A percentile compares a stretch with the other conserved stretches of the same genome.
Evolutionary conservation across 345 rosid species (phyloP).

Genomic region (Moricandia moricandioides): DNA sequence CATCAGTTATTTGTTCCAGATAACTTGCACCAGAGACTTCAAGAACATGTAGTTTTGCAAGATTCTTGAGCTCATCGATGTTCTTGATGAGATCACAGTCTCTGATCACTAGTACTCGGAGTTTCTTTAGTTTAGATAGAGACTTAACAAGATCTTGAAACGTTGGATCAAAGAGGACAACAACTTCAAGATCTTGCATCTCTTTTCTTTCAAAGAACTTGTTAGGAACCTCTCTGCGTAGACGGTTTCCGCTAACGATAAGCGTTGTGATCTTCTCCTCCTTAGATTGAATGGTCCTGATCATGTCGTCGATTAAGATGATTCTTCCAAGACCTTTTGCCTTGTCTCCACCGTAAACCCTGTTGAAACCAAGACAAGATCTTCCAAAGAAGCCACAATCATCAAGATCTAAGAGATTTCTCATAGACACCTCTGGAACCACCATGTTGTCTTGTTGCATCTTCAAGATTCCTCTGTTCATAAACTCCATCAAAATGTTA

Average conservation of each 20-base stretch:
- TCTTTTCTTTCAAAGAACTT: conserved; percentile 34
- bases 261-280: conserved; percentile 31
- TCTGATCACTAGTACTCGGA: conserved; percentile 49
- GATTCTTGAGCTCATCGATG: conserved; percentile 19
- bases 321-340: conserved; percentile 42
- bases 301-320: conserved; percentile 46
- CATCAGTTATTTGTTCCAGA: conserved; percentile 24
- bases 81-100: conserved; percentile 40
- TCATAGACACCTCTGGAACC: conserved; percentile 42
- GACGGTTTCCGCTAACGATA: conserved; percentile 43
- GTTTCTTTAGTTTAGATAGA: conserved; percentile 26
- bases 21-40: conserved; percentile 53
- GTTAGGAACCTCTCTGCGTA: conserved; percentile 28
- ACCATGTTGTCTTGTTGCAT: conserved; percentile 44
- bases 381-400: conserved; percentile 36
- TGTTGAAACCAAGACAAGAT: conserved; percentile 43
- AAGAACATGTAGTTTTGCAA: conserved; percentile 37
- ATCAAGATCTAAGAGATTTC: conserved; percentile 32
- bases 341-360: conserved; percentile 25
- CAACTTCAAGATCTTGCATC: conserved; percentile 40
- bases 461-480: conserved; percentile 44
- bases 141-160: conserved; percentile 14
- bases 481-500: conserved; percentile 46
- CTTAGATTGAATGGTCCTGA: conserved; percentile 36
- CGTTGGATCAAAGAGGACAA: conserved; percentile 45